Percentiles rank a stretch among this genome's conserved stretches.
These are phyloP conservation scores for Allium fistulosum DNA, from an alignment of 106 monocot species.

Conservation along the genomic window DNA sequence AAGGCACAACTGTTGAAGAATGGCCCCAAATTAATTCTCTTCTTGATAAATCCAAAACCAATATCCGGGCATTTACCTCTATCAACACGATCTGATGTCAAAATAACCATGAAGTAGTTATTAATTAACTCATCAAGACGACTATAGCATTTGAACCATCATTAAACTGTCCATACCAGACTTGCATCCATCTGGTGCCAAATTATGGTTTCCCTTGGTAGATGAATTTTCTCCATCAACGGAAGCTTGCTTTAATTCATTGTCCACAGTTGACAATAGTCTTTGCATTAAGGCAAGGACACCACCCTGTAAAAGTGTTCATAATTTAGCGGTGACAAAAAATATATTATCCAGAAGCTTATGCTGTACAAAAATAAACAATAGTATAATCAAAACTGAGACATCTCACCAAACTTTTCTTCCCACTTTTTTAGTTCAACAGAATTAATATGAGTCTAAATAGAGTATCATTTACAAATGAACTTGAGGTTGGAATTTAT, in stretches of 20 bases:
- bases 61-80: conserved; percentile 43
- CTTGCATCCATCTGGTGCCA: too few relatives aligned
- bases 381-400: too few relatives aligned
- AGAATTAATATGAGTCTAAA: too few relatives aligned
- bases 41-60: conserved; percentile 55
- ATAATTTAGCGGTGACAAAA: background rate
- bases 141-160: too few relatives aligned
- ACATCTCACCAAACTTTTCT: too few relatives aligned
- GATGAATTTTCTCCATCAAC: conserved; percentile 3
- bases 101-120: background rate
- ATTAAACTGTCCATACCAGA: too few relatives aligned
- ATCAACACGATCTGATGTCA: conserved; percentile 10
- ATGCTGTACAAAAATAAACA: too few relatives aligned
- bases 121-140: background rate
- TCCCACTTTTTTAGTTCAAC: too few relatives aligned
- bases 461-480: too few relatives aligned
- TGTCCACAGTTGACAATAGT: conserved; percentile 39
- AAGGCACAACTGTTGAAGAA: conserved; percentile 79
- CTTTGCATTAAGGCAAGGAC: conserved; percentile 63
- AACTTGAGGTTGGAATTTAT: background rate
- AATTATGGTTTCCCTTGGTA: background rate
- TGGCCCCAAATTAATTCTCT: conserved; percentile 39
- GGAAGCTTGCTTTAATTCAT: conserved; percentile 28
- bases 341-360: too few relatives aligned
- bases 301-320: conserved; percentile 47